Evolutionary conservation across 257 asterid species (phyloP).

Genomic region (Penstemon davidsonii): DNA sequence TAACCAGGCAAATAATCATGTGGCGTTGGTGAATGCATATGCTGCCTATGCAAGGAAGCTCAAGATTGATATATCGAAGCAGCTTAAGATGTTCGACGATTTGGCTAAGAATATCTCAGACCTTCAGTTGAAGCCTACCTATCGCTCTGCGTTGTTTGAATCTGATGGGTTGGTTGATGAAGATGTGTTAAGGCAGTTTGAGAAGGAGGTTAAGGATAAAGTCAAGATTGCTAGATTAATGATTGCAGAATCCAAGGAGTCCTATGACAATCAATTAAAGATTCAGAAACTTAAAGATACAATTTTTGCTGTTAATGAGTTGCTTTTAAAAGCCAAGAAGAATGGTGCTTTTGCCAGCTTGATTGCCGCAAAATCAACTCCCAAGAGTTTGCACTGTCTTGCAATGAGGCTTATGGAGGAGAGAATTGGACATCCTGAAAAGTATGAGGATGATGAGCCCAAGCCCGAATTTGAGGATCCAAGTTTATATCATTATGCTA

Average conservation of each 20-base stretch:
- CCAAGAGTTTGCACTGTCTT: constrained; percentile 96
- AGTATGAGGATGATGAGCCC: constrained; percentile 72
- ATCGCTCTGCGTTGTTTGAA: constrained; percentile 65
- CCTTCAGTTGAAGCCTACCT: constrained; percentile 61
- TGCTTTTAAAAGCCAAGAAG: constrained; percentile 86
- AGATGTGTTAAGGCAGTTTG: constrained; percentile 87
- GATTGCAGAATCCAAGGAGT: constrained; percentile 84
- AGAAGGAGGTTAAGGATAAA: constrained; percentile 95
- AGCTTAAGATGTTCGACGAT: constrained; percentile 87
- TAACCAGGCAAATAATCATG: constrained; percentile 79
- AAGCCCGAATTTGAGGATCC: constrained; percentile 85
- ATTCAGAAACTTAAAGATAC: constrained; percentile 95
- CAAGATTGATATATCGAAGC: constrained; percentile 80
- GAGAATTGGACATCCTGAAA: constrained; percentile 90
- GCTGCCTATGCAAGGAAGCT: constrained; percentile 89
- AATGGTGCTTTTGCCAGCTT: constrained; percentile 85
- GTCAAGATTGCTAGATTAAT: constrained; percentile 81
- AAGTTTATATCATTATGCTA: constrained; percentile 80
- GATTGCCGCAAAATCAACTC: constrained; percentile 90
- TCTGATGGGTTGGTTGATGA: constrained; percentile 82
- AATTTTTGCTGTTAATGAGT: constrained; percentile 85
- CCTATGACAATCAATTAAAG: constrained; percentile 92
- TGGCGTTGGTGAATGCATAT: constrained; percentile 86
- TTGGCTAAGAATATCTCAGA: constrained; percentile 74
- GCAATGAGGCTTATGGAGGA: constrained; percentile 98